These are phyloP conservation scores for Pleurotus cornucopiae DNA, from an alignment of 768 basidiomycete genomes.

Conservation along the genomic window DNA sequence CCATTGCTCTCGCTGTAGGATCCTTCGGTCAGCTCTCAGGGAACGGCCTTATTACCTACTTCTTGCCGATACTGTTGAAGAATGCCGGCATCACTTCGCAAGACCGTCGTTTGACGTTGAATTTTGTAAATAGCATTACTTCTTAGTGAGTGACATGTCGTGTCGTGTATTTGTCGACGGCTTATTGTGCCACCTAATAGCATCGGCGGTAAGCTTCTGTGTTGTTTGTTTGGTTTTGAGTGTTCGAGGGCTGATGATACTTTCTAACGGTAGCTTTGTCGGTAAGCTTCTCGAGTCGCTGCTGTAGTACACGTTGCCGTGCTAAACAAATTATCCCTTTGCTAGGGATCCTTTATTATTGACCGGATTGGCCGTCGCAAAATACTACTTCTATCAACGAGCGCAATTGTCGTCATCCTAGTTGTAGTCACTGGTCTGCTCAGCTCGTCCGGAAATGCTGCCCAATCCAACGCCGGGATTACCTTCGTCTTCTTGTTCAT, in stretches of 20 bases:
- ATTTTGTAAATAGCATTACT: constrained; percentile 50
- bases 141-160: constrained; percentile 30
- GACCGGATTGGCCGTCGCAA: constrained; percentile 46
- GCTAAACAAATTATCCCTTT: neutral
- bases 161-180: too few relatives aligned
- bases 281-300: constrained; percentile 15
- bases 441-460: constrained; percentile 26
- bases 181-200: constrained; percentile 14
- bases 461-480: constrained; percentile 46
- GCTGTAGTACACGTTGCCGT: neutral
- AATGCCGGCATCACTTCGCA: constrained; percentile 44
- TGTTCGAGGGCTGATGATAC: neutral
- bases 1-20: constrained; percentile 8
- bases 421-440: constrained; percentile 45
- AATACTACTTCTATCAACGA: constrained; percentile 36
- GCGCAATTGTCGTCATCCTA: constrained; percentile 32
- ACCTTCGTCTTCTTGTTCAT: constrained; percentile 47
- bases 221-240: neutral
- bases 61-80: constrained; percentile 39
- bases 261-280: constrained; percentile 20
- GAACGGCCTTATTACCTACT: constrained; percentile 47
- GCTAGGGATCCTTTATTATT: constrained; percentile 39
- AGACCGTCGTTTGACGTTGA: constrained; percentile 36
- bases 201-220: constrained; percentile 27
- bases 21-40: constrained; percentile 41